Percentiles rank a stretch among this genome's conserved stretches.
phyloP scores from a whole-genome alignment of 768 basidiomycete species.

The Fomitopsis pulvina region DNA sequence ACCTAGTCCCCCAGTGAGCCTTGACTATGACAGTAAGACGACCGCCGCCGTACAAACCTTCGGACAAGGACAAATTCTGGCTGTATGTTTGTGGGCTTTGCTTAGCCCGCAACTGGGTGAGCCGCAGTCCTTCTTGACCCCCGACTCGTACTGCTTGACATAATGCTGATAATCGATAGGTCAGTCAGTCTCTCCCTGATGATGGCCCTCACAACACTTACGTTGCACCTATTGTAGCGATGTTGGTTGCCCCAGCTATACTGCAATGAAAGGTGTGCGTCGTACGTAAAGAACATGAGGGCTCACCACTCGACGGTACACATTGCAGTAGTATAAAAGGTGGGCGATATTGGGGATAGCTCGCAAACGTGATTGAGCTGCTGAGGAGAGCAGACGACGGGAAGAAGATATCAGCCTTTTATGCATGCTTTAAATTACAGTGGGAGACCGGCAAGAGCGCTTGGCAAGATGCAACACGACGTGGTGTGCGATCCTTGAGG shows the following conservation, averaged over 20 bases:
- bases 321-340: conserved; percentile 10
- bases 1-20: conserved; percentile 5
- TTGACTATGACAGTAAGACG: background rate
- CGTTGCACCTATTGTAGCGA: conserved; percentile 19
- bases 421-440: background rate
- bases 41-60: conserved; percentile 9
- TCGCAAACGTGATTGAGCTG: too few species aligned
- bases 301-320: conserved; percentile 24
- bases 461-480: background rate
- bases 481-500: background rate
- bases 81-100: conserved; percentile 20
- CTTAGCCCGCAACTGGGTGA: conserved; percentile 20
- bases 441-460: conserved; percentile 1
- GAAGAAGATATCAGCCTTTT: background rate
- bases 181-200: background rate
- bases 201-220: conserved; percentile 1
- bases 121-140: conserved; percentile 22
- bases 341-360: background rate
- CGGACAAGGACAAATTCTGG: conserved; percentile 17
- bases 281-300: conserved; percentile 3
- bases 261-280: background rate
- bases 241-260: conserved; percentile 26
- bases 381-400: background rate
- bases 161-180: conserved; percentile 16
- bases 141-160: conserved; percentile 24